These are phyloP conservation scores for Boletus huronensis DNA, from an alignment of 768 basidiomycete genomes.

Conservation along the genomic window DNA sequence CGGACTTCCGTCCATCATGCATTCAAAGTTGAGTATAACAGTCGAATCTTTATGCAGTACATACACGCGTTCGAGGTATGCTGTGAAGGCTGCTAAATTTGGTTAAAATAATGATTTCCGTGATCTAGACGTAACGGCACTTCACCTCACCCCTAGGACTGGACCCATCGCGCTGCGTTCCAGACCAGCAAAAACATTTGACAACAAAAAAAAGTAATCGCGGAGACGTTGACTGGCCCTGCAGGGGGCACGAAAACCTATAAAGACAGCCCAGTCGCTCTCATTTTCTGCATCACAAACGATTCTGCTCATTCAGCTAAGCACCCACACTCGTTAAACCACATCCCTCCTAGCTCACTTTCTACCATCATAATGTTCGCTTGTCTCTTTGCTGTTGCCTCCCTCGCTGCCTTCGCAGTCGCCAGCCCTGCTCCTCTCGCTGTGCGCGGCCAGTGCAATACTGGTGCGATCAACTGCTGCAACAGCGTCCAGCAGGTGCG, in stretches of 20 bases:
- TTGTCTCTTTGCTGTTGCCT: slow-evolving; percentile 14
- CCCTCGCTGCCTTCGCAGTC: slow-evolving; percentile 14
- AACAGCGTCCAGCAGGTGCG: slow-evolving; percentile 5
- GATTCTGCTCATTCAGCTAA: background rate
- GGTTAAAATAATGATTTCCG: background rate
- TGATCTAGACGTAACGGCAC: slow-evolving; percentile 1
- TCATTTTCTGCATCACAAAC: background rate
- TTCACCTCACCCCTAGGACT: slow-evolving; percentile 2
- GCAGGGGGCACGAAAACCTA: background rate
- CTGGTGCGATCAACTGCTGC: slow-evolving; percentile 15
- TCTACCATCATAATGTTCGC: slow-evolving; percentile 14
- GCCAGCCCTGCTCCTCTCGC: slow-evolving; percentile 1
- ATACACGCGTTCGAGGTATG: background rate
- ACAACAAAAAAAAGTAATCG: slow-evolving; percentile 2
- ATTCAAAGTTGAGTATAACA: background rate
- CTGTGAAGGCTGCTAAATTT: background rate
- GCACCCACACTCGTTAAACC: slow-evolving; percentile 6
- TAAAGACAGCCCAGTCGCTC: slow-evolving; percentile 1
- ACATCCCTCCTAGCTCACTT: background rate
- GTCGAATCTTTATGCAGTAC: background rate
- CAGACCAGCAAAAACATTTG: slow-evolving; percentile 3
- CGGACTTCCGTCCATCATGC: background rate
- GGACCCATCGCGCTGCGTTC: slow-evolving; percentile 1
- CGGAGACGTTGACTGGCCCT: background rate
- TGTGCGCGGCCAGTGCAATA: slow-evolving; percentile 10